phyloP scores from a whole-genome alignment of 1,284 basidiomycete species.

The Caloboletus inedulis region DNA sequence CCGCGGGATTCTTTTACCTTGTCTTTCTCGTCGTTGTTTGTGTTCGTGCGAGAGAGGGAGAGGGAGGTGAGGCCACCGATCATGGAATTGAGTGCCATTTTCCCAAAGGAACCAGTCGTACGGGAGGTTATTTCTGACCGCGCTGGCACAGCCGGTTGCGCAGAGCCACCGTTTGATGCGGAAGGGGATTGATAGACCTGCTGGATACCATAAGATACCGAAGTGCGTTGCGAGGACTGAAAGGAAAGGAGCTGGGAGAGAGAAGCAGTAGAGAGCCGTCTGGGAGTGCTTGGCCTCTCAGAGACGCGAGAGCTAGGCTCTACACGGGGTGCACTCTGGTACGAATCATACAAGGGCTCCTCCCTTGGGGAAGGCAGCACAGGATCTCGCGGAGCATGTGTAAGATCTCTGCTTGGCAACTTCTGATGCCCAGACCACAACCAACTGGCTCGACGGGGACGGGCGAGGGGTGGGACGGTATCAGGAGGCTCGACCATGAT shows the following conservation, averaged over 20 bases:
- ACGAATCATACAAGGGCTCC: slow-evolving; percentile 1
- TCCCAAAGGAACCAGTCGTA: slow-evolving; percentile 50
- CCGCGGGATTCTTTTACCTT: slow-evolving; percentile 47
- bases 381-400: slow-evolving; percentile 14
- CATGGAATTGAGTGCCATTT: slow-evolving; percentile 66
- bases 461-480: slow-evolving; percentile 2
- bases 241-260: slow-evolving; percentile 26
- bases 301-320: slow-evolving; percentile 7
- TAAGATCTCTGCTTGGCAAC: slow-evolving; percentile 18
- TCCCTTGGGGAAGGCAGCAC: slow-evolving; percentile 17
- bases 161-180: slow-evolving; percentile 10
- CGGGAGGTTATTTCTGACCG: slow-evolving; percentile 35
- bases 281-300: slow-evolving; percentile 21
- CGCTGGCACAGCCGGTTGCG: slow-evolving; percentile 9
- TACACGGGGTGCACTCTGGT: background rate
- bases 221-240: slow-evolving; percentile 16
- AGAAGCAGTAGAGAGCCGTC: slow-evolving; percentile 24
- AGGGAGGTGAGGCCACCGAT: slow-evolving; percentile 63
- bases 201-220: slow-evolving; percentile 17
- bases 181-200: slow-evolving; percentile 18
- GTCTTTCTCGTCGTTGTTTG: slow-evolving; percentile 34
- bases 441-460: slow-evolving; percentile 28
- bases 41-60: slow-evolving; percentile 52
- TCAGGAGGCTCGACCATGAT: slow-evolving; percentile 24
- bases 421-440: slow-evolving; percentile 28